Conservation (phyloP, 202 grass and related monocot species). For the Digitaria exilis region DNA sequence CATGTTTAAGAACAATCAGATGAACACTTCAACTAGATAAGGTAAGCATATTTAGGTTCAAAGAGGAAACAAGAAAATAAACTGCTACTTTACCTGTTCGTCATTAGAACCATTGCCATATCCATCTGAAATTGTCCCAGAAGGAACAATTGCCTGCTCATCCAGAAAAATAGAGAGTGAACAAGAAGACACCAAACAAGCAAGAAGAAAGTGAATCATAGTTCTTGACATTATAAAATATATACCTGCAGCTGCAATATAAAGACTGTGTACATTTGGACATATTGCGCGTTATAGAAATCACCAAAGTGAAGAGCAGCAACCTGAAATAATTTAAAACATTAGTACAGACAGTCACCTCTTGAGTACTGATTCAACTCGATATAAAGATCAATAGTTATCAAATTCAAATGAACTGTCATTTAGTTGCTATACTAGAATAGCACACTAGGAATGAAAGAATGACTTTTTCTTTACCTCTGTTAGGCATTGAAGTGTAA, state of each 20-base stretch:
- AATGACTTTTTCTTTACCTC: slow-evolving; percentile 53
- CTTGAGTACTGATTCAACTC: slow-evolving; percentile 7
- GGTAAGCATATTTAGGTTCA: neutral
- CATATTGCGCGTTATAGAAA: slow-evolving; percentile 90
- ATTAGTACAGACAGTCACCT: slow-evolving; percentile 3
- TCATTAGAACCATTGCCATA: slow-evolving; percentile 93
- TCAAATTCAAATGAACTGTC: neutral
- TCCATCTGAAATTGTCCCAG: slow-evolving; percentile 75
- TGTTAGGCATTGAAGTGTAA: slow-evolving; percentile 95
- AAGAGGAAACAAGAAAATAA: neutral
- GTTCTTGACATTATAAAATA: slow-evolving; percentile 24
- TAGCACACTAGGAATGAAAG: neutral
- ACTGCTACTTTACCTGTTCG: slow-evolving; percentile 60
- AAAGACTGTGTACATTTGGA: slow-evolving; percentile 93
- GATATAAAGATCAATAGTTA: slow-evolving; percentile 19
- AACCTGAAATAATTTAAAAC: slow-evolving; percentile 46
- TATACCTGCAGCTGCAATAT: slow-evolving; percentile 86
- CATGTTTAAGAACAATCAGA: neutral
- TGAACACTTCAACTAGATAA: neutral
- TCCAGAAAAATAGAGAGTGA: slow-evolving; percentile 3
- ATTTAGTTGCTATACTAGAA: neutral
- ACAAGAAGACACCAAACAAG: slow-evolving; percentile 19
- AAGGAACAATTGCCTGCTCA: slow-evolving; percentile 76
- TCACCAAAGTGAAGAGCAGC: slow-evolving; percentile 93
- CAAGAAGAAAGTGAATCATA: slow-evolving; percentile 2